Conservation (phyloP, 176 grass and related monocot genomes). For the Triticum timopheevii region DNA sequence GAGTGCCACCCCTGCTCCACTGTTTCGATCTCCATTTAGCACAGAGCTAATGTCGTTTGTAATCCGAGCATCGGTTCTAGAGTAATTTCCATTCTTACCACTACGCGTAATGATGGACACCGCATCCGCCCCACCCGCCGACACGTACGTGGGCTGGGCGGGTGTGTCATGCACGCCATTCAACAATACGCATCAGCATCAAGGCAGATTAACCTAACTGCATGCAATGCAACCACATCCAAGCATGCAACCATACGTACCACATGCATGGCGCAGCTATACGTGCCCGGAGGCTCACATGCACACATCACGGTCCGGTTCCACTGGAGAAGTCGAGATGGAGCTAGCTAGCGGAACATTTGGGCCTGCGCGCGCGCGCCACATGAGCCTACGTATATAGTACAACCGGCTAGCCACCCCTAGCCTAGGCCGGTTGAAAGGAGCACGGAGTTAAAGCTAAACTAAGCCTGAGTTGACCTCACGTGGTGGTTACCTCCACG, state of each 20-base stretch:
- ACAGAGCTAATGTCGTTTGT: no score
- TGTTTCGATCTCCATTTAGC: not conserved
- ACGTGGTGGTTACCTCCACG: not conserved
- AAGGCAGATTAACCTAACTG: conserved; percentile 8
- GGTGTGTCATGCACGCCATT: not conserved
- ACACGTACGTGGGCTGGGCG: not conserved
- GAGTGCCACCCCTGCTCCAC: not conserved
- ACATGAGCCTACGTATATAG: not conserved
- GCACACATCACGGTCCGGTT: not conserved
- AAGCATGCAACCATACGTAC: no score
- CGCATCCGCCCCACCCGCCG: not conserved
- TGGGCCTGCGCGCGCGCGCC: not conserved
- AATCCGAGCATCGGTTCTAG: no score
- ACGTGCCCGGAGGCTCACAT: not conserved
- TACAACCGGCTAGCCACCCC: not conserved
- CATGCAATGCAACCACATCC: not conserved
- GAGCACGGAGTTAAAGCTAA: not conserved
- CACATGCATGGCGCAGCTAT: not conserved
- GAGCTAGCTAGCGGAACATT: not conserved
- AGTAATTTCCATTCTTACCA: not conserved
- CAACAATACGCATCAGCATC: not conserved
- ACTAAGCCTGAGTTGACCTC: conserved; percentile 4
- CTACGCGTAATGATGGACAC: not conserved
- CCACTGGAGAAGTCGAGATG: no score
- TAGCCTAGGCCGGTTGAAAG: not conserved